A percentile compares a stretch with the other conserved stretches of the same genome.
Evolutionary conservation across 176 grass and related monocot genomes (phyloP).

Genomic region (Avena sativa): DNA sequence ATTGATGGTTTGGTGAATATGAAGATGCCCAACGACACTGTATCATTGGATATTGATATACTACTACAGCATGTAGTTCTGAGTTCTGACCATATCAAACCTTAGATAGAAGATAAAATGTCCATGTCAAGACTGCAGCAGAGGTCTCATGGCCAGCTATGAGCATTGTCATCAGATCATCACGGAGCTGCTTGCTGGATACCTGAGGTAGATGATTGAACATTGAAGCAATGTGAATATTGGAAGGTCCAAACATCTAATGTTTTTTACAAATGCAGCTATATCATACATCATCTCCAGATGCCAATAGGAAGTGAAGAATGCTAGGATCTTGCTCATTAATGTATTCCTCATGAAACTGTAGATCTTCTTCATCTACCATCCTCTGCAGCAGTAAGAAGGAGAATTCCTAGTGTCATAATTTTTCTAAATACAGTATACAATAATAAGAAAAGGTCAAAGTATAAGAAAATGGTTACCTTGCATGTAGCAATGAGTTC

Average conservation of each 20-base stretch:
- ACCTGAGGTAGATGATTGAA: conserved; percentile 62
- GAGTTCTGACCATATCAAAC: conserved; percentile 36
- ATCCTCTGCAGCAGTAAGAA: conserved; percentile 69
- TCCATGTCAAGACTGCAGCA: conserved; percentile 95
- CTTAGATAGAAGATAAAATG: conserved; percentile 98
- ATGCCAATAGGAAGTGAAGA: conserved; percentile 96
- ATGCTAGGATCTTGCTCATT: conserved; percentile 99
- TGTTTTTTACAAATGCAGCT: not conserved
- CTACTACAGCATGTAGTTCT: conserved; percentile 4
- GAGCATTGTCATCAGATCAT: conserved; percentile 98
- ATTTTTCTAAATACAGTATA: not conserved
- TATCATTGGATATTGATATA: conserved; percentile 15
- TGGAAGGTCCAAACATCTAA: not conserved
- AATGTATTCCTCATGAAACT: conserved; percentile 97
- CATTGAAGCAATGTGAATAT: conserved; percentile 34
- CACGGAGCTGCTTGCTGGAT: conserved; percentile 94
- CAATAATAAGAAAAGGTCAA: not conserved
- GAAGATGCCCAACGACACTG: not conserved
- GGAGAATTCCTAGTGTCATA: not conserved
- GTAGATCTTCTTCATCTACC: conserved; percentile 93
- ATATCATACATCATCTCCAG: conserved; percentile 87
- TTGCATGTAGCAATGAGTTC: conserved; percentile 86
- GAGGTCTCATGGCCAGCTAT: conserved; percentile 98
- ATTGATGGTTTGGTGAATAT: not conserved
- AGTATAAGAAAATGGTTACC: conserved; percentile 51